Evolutionary conservation across 805 yeast genomes (phyloP), one percentile per base, ranked within the genome.

Genomic region (Candida sphagnicola): DNA sequence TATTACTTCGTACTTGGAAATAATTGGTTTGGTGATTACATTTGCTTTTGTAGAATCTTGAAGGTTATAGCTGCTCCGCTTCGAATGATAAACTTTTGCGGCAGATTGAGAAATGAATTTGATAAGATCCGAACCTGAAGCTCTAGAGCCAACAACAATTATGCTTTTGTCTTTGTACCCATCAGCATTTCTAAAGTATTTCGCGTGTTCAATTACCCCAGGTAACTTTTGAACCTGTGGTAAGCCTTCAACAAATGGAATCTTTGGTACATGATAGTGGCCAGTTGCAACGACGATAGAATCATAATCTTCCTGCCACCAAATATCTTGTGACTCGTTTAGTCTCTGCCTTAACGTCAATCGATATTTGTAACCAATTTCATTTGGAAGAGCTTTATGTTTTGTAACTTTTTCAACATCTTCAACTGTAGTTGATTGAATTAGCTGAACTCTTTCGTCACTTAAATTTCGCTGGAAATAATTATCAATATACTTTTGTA

Each of bases 261-360:
- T 63, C 39, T 44, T 67, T 1, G 78, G 77, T 4, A 65, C 51
- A 40, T 69, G 72, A 48, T 72, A 73, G 50, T 73, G 77, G 15
- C 78, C 78, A 13, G 65, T 62, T 6, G 76, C 72, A 13, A 73
- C 60, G 15, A 72, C 55, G 14, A 73, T 63, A 16, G 66, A 54
- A 49, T 73, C 76, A 41, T 57, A 72, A 10, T 43, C 51, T 31
- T 60, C 55, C 35, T 56, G 63, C 43, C 46, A 58, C 75, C 75
- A 70, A 8, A 47, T 31, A 21, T 68, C 74, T 2, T 51, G 11
- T 1, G 45, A 45, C 10, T 50, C 51, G 17, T 44, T 29, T 5
- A 23, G 15, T 10, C 26, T 37, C 16, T 42, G 45, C 28, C 60
- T 46, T 14, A 53, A 41, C 4, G 61, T 57, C 17, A 57, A 38